Conservation (phyloP, 2,329 filamentous ascomycete genomes). For the Acephala macrosclerotiorum region DNA sequence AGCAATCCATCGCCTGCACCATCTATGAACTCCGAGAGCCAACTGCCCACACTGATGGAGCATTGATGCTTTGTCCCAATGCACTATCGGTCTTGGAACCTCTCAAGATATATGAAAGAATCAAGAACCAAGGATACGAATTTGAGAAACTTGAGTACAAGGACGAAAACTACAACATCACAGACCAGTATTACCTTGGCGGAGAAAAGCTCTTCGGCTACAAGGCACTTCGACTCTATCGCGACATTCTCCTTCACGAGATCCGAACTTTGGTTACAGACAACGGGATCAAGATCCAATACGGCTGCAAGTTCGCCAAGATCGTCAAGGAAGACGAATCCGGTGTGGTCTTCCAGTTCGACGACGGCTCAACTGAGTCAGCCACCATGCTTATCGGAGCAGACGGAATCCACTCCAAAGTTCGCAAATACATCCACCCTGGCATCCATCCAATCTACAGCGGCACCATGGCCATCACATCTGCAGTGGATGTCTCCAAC, state of each 20-base stretch:
- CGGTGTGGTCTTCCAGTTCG: constrained; percentile 55
- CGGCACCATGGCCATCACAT: constrained; percentile 51
- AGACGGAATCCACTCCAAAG: constrained; percentile 66
- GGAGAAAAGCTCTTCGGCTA: constrained; percentile 57
- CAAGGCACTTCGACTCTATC: constrained; percentile 60
- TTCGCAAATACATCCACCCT: constrained; percentile 59
- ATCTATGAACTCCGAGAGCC: constrained; percentile 59
- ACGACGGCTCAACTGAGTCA: constrained; percentile 50
- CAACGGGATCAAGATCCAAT: constrained; percentile 52
- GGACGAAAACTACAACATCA: constrained; percentile 43
- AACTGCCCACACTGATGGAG: constrained; percentile 57
- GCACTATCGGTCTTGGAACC: constrained; percentile 60
- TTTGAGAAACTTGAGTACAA: constrained; percentile 59
- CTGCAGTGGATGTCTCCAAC: constrained; percentile 36
- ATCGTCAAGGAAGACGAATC: constrained; percentile 51
- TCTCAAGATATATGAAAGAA: constrained; percentile 55
- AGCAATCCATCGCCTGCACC: constrained; percentile 55
- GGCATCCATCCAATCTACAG: constrained; percentile 57
- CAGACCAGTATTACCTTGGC: constrained; percentile 57
- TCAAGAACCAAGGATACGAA: constrained; percentile 54
- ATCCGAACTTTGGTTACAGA: constrained; percentile 51
- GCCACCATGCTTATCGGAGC: constrained; percentile 60
- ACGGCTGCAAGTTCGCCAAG: constrained; percentile 55
- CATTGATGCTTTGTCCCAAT: constrained; percentile 66
- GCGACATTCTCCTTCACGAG: constrained; percentile 58